Evolutionary conservation across 2,329 filamentous ascomycete species (phyloP), one percentile per base, ranked within the genome.

Genomic region (Didymella keratinophila): DNA sequence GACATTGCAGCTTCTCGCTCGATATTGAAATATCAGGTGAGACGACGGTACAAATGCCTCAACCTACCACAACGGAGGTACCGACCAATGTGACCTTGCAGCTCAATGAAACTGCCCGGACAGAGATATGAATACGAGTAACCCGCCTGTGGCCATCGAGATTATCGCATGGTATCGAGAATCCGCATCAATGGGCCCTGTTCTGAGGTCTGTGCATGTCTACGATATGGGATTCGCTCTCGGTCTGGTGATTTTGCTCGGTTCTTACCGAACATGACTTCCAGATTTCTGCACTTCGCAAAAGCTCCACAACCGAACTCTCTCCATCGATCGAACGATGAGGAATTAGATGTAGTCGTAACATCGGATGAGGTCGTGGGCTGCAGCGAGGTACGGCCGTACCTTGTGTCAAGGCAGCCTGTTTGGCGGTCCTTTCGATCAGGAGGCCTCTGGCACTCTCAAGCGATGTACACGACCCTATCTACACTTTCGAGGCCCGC

Each of bases 171-270:
- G n/a, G 39, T 34, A 46, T 58, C 50, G 45, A n/a, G n/a, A 21
- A 48, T 41, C 20, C n/a, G 30, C 44, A 30, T 14, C 14, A 12
- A 18, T 16, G 3, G 14, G 30, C 9, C 44, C 48, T 36, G 49
- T 53, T 44, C 49, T 49, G 21, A 44, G 16, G n/a, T 45, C 20
- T 53, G 25, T 30, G 37, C 49, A 52, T 52, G 45, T 21, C 18
- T 18, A 37, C 18, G 30, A 12, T 44, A 18, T 44, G 44, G 18
- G 2, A 20, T 18, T 42, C 23, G 14, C 23, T 36, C 6, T 52
- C 41, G 43, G 14, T 47, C 34, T 51, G 42, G 11, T 51, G 18
- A 23, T 27, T 42, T 42, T 28, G 28, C 32, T 39, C 44, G 36
- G 18, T 32, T 27, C 30, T 20, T 44, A n/a, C 30, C 32, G 44